Percentiles rank a stretch among this genome's conserved stretches.
phyloP scores from a whole-genome alignment of 179 eudicot species.

The Monotropa hypopitys region DNA sequence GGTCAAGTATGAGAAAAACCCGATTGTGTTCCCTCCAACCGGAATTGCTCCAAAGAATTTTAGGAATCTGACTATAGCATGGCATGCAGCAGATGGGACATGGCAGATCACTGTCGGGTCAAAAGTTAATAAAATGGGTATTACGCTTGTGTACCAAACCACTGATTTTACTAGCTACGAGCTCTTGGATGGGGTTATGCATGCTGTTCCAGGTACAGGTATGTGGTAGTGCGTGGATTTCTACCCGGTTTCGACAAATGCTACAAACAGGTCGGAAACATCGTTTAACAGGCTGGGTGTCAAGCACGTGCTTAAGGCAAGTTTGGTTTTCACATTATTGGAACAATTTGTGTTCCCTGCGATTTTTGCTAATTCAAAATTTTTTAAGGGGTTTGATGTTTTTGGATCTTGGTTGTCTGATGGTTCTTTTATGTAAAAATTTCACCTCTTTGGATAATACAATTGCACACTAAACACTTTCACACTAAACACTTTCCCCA shows the following conservation, averaged over 20 bases:
- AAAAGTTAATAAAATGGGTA: slow-evolving; percentile 46
- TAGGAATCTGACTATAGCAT: slow-evolving; percentile 73
- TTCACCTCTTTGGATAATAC: background rate
- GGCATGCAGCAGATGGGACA: slow-evolving; percentile 46
- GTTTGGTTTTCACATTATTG: slow-evolving; percentile 16
- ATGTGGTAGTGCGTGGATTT: slow-evolving; percentile 99
- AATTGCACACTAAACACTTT: background rate
- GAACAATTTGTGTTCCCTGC: background rate
- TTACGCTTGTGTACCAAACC: slow-evolving; percentile 55
- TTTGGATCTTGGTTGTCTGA: background rate
- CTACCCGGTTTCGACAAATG: slow-evolving; percentile 50
- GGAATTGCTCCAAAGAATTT: slow-evolving; percentile 53
- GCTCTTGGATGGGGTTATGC: slow-evolving; percentile 39
- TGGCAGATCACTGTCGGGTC: slow-evolving; percentile 77
- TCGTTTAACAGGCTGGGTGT: slow-evolving; percentile 48
- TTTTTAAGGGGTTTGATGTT: background rate
- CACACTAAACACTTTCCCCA: no score
- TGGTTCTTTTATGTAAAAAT: background rate
- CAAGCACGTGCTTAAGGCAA: slow-evolving; percentile 72
- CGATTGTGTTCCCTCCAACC: slow-evolving; percentile 68
- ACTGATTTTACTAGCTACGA: slow-evolving; percentile 39
- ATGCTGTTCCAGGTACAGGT: slow-evolving; percentile 65
- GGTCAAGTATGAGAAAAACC: slow-evolving; percentile 67
- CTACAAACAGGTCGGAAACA: slow-evolving; percentile 40
- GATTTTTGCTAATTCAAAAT: background rate